Conservation (phyloP, 352 stramenopile genomes). For the Globisporangium ultimum region DNA sequence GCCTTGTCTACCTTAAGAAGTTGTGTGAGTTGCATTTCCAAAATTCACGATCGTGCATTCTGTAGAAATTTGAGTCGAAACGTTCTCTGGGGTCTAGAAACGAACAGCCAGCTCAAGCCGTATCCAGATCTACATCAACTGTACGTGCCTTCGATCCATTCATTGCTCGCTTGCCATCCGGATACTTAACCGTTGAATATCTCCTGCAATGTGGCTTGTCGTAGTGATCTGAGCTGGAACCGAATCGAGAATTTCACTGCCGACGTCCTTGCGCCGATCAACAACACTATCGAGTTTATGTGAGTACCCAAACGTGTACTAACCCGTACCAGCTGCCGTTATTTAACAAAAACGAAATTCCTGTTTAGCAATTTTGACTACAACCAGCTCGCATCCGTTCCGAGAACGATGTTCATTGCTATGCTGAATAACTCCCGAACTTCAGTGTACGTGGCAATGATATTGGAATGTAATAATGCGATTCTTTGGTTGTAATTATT, state of each 20-base stretch:
- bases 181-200: not conserved
- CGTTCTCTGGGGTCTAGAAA: slow-evolving; percentile 52
- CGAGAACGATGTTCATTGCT: slow-evolving; percentile 44
- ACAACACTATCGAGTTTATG: slow-evolving; percentile 46
- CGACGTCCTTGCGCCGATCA: slow-evolving; percentile 39
- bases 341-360: not conserved
- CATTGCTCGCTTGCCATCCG: not conserved
- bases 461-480: not conserved
- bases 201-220: not conserved
- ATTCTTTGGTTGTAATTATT: not conserved
- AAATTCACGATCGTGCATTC: not conserved
- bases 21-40: not conserved
- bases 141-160: slow-evolving; percentile 25
- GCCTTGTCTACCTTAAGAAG: not conserved
- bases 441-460: slow-evolving; percentile 47
- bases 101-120: slow-evolving; percentile 41
- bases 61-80: slow-evolving; percentile 64
- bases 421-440: slow-evolving; percentile 39
- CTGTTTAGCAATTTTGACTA: slow-evolving; percentile 40
- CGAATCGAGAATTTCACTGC: slow-evolving; percentile 55
- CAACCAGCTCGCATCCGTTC: slow-evolving; percentile 57
- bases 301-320: slow-evolving; percentile 19
- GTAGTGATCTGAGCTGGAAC: slow-evolving; percentile 57
- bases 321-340: not conserved
- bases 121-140: slow-evolving; percentile 38